A percentile compares a stretch with the other conserved stretches of the same genome.
phyloP scores from a whole-genome alignment of 1,284 basidiomycete genomes.

The Irpex lacteus region DNA sequence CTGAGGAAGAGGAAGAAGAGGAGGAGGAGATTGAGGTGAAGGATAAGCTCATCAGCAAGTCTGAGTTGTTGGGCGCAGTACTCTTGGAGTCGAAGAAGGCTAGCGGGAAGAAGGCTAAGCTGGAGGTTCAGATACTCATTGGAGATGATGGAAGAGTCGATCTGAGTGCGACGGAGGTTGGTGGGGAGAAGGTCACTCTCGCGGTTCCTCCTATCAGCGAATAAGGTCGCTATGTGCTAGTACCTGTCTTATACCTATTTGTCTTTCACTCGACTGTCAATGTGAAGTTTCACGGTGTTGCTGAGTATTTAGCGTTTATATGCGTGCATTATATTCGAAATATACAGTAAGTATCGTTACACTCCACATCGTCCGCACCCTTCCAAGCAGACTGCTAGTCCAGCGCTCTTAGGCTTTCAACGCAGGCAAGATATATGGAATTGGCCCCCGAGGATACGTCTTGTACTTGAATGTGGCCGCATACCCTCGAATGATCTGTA shows the following conservation, averaged over 20 bases:
- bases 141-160: constrained; percentile 51
- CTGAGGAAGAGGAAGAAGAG: constrained; percentile 59
- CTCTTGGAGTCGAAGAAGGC: constrained; percentile 48
- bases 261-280: neutral
- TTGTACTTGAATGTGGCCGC: neutral
- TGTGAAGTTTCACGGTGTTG: neutral
- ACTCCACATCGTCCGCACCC: too few relatives aligned
- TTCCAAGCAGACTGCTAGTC: too few relatives aligned
- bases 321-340: too few relatives aligned
- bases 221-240: neutral
- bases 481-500: neutral
- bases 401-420: neutral
- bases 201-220: constrained; percentile 17
- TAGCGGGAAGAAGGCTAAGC: constrained; percentile 47
- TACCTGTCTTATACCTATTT: neutral
- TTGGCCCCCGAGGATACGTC: neutral
- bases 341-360: too few relatives aligned
- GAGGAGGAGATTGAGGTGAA: constrained; percentile 54
- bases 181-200: constrained; percentile 29
- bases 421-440: neutral
- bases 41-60: constrained; percentile 66
- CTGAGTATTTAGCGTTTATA: too few relatives aligned
- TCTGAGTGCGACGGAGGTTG: constrained; percentile 45
- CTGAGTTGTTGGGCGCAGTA: constrained; percentile 56
- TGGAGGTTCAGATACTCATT: constrained; percentile 67